These are phyloP conservation scores for Turritis glabra DNA, from an alignment of 345 rosid genomes.

Conservation along the genomic window DNA sequence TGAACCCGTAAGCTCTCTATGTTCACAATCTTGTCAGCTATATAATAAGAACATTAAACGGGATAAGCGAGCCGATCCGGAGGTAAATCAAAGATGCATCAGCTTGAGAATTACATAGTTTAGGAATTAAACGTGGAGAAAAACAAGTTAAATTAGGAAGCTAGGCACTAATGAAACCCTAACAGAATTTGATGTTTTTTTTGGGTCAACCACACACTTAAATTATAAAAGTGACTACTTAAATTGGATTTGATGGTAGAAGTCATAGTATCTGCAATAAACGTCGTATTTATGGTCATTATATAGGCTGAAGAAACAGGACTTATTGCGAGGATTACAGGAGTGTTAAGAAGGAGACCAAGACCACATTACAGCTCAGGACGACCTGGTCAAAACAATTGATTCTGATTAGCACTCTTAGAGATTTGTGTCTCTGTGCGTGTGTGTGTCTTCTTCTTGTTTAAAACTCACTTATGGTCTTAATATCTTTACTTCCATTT, in stretches of 20 bases:
- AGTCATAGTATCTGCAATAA: neutral
- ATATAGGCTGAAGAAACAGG: conserved; percentile 34
- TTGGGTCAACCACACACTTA: neutral
- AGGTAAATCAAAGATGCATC: neutral
- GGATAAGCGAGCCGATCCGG: neutral
- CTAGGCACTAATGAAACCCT: neutral
- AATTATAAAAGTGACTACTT: neutral
- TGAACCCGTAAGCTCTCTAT: conserved; percentile 19
- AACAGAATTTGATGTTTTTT: neutral
- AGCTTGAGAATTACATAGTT: neutral
- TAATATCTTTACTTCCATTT: neutral
- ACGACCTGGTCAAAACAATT: conserved; percentile 32
- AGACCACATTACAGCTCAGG: conserved; percentile 32
- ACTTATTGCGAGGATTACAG: conserved; percentile 23
- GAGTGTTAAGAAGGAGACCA: conserved; percentile 24
- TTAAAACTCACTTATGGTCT: neutral
- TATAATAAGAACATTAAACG: neutral
- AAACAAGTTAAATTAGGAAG: neutral
- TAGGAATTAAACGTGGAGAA: neutral
- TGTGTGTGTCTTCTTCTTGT: neutral
- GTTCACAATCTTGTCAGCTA: neutral
- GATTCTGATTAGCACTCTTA: conserved; percentile 16
- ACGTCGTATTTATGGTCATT: neutral
- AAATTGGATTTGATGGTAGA: neutral
- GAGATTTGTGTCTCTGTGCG: neutral